Conservation (phyloP, 2,329 filamentous ascomycete genomes). For the Trichoderma citrinoviride region DNA sequence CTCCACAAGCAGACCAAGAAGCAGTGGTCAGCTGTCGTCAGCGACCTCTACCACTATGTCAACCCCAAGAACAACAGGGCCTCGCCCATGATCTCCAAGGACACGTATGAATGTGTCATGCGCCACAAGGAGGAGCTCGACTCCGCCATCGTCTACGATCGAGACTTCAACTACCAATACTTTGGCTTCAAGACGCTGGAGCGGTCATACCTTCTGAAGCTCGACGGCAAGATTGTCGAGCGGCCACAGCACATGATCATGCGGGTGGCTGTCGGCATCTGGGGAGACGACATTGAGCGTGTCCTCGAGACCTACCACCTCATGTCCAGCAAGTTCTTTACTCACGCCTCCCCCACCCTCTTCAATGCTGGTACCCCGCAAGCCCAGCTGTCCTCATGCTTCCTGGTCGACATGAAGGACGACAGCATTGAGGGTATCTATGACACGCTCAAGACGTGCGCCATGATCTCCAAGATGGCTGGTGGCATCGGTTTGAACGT, state of each 20-base stretch:
- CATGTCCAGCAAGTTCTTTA: slow-evolving; percentile 99
- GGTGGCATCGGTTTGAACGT: slow-evolving; percentile 96
- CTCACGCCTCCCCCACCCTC: slow-evolving; percentile 93
- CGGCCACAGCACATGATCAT: slow-evolving; percentile 99
- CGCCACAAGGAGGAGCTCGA: slow-evolving; percentile 95
- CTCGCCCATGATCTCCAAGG: slow-evolving; percentile 92
- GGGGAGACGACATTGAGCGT: slow-evolving; percentile 90
- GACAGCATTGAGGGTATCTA: slow-evolving; percentile 99
- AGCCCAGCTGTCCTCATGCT: slow-evolving; percentile 94
- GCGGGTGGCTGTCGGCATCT: slow-evolving; percentile 96
- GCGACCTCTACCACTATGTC: slow-evolving; percentile 90
- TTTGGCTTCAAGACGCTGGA: slow-evolving; percentile 99
- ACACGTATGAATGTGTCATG: slow-evolving; percentile 91
- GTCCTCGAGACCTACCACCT: slow-evolving; percentile 97
- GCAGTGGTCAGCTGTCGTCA: slow-evolving; percentile 94
- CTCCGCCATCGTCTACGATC: slow-evolving; percentile 98
- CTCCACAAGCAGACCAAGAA: slow-evolving; percentile 99
- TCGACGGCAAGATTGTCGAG: slow-evolving; percentile 94
- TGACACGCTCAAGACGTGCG: slow-evolving; percentile 97
- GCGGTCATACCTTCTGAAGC: slow-evolving; percentile 93
- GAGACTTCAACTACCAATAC: slow-evolving; percentile 99
- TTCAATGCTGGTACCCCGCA: slow-evolving; percentile 97
- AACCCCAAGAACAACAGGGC: slow-evolving; percentile 84
- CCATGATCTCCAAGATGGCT: slow-evolving; percentile 99
- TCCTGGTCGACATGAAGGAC: slow-evolving; percentile 99